Conservation (phyloP, 73 alveolate genomes). For the Loxodes magnus region DNA sequence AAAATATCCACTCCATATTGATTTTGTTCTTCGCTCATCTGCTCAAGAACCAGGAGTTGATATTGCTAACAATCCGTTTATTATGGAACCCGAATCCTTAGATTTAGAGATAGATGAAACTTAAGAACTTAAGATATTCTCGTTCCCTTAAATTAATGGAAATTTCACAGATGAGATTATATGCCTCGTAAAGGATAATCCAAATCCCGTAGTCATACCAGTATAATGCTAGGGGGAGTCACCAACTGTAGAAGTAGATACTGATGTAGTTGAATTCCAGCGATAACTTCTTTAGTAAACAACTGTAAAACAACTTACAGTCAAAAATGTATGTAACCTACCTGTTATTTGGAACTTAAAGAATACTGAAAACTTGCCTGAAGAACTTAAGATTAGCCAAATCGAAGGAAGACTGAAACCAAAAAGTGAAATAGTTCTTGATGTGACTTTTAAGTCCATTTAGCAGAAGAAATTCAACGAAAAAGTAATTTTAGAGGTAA, state of each 20-base stretch:
- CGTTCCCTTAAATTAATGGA: slow-evolving; percentile 72
- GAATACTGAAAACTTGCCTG: slow-evolving; percentile 80
- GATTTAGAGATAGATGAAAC: slow-evolving; percentile 86
- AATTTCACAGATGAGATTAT: slow-evolving; percentile 87
- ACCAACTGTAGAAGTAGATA: slow-evolving; percentile 90
- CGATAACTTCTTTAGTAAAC: slow-evolving; percentile 78
- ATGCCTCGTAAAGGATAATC: slow-evolving; percentile 92
- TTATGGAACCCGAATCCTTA: slow-evolving; percentile 78
- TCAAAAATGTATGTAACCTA: slow-evolving; percentile 85
- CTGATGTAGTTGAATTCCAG: slow-evolving; percentile 87
- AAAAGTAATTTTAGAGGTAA: slow-evolving; percentile 85
- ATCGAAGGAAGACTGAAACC: slow-evolving; percentile 83
- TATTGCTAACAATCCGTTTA: slow-evolving; percentile 77
- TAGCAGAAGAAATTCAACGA: slow-evolving; percentile 77
- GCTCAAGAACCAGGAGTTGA: slow-evolving; percentile 70
- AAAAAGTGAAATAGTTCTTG: slow-evolving; percentile 78
- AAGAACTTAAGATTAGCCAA: slow-evolving; percentile 76
- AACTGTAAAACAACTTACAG: slow-evolving; percentile 68
- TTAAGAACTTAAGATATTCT: slow-evolving; percentile 86
- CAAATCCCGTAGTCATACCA: slow-evolving; percentile 88
- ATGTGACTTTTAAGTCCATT: slow-evolving; percentile 82
- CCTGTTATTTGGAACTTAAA: slow-evolving; percentile 92
- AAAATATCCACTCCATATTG: slow-evolving; percentile 75
- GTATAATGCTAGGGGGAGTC: slow-evolving; percentile 87
- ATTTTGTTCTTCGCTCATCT: slow-evolving; percentile 70